phyloP scores from a whole-genome alignment of 169 alveolate species.

The Cryptosporidium muris region DNA sequence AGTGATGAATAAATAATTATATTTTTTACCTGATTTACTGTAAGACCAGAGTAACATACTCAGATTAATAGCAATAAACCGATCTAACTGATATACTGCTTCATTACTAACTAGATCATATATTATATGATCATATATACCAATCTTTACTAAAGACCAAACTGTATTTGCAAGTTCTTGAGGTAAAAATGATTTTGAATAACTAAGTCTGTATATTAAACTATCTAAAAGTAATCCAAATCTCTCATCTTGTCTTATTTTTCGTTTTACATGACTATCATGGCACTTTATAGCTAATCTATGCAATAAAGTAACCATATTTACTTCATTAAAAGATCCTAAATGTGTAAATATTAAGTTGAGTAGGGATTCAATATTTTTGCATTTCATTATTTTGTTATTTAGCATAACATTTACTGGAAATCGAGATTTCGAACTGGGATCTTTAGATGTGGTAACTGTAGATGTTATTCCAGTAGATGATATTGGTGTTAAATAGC shows the following conservation, averaged over 20 bases:
- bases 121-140: constrained; percentile 30
- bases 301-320: constrained; percentile 37
- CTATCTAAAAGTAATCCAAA: constrained; percentile 22
- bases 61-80: constrained; percentile 28
- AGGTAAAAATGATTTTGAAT: constrained; percentile 29
- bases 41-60: constrained; percentile 54
- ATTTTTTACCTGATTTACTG: constrained; percentile 30
- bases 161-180: constrained; percentile 34
- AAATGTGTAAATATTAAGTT: constrained; percentile 3
- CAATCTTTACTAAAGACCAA: constrained; percentile 58
- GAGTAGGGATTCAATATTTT: constrained; percentile 5
- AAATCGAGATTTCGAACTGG: not conserved
- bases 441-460: no score
- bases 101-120: constrained; percentile 45
- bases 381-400: constrained; percentile 14
- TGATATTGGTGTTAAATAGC: no score
- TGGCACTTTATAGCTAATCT: constrained; percentile 12
- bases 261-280: not conserved
- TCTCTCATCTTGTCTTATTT: constrained; percentile 27
- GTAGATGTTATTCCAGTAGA: no score
- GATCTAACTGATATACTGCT: constrained; percentile 26
- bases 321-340: constrained; percentile 31
- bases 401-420: constrained; percentile 18
- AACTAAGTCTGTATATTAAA: constrained; percentile 9
- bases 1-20: constrained; percentile 35